These are phyloP conservation scores for Allium fistulosum DNA, from an alignment of 106 monocot genomes.

Conservation along the genomic window DNA sequence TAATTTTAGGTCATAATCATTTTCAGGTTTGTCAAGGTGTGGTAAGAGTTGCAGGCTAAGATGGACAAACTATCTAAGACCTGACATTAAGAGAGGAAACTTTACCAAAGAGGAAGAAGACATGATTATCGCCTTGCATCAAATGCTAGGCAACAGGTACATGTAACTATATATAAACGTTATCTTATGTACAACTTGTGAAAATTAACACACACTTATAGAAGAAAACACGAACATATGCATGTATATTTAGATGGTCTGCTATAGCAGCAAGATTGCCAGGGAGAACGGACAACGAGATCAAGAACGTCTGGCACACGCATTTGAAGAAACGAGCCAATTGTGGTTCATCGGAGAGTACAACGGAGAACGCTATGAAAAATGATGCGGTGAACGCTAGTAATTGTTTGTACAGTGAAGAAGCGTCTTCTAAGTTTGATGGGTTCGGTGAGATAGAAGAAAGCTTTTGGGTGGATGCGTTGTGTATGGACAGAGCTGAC, in stretches of 20 bases:
- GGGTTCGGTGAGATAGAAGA: not conserved
- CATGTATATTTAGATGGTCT: constrained; percentile 26
- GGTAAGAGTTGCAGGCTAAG: constrained; percentile 75
- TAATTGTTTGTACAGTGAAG: not conserved
- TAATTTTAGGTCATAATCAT: not conserved
- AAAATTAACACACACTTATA: too few species aligned
- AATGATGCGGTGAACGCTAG: not conserved
- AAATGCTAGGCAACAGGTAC: constrained; percentile 1
- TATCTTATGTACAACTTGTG: too few species aligned
- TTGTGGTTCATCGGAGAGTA: too few species aligned
- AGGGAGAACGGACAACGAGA: constrained; percentile 50
- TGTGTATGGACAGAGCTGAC: not conserved
- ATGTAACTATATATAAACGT: too few species aligned
- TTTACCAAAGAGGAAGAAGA: not conserved
- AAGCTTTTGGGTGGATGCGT: not conserved
- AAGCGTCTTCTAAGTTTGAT: not conserved
- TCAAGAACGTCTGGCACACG: constrained; percentile 64
- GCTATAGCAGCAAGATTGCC: constrained; percentile 35
- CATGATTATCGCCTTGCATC: not conserved
- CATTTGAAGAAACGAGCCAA: constrained; percentile 24
- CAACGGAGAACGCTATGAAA: too few species aligned
- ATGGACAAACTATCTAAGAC: constrained; percentile 35
- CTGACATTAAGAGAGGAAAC: constrained; percentile 9
- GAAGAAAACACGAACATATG: too few species aligned
- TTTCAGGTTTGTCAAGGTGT: constrained; percentile 18